phyloP scores from a whole-genome alignment of 345 rosid species.

The Gynandropsis gynandra region DNA sequence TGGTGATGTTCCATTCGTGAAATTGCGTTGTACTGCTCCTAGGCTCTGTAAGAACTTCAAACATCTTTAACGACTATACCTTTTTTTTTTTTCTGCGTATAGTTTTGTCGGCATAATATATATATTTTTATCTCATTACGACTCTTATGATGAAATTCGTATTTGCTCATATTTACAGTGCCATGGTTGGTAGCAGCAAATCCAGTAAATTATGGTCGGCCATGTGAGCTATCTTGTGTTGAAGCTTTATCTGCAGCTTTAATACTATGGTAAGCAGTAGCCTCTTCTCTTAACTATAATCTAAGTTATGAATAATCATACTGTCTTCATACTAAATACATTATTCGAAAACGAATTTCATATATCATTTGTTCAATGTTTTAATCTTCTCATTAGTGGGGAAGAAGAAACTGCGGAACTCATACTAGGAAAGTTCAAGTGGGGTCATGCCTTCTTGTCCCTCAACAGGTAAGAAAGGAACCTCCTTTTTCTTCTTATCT shows the following conservation, averaged over 20 bases:
- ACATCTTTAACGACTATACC: background rate
- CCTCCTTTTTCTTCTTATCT: background rate
- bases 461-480: constrained; percentile 55
- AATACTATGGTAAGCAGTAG: constrained; percentile 55
- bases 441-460: constrained; percentile 97
- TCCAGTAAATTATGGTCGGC: constrained; percentile 95
- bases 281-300: background rate
- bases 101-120: too few species aligned
- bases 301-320: too few species aligned
- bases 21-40: constrained; percentile 86
- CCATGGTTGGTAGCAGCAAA: constrained; percentile 99
- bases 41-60: constrained; percentile 65
- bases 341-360: too few species aligned
- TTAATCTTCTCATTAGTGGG: constrained; percentile 44
- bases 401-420: constrained; percentile 75
- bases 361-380: constrained; percentile 7
- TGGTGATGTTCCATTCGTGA: constrained; percentile 85
- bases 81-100: background rate
- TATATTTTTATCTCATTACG: too few species aligned
- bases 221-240: constrained; percentile 88
- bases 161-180: constrained; percentile 41
- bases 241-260: constrained; percentile 95
- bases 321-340: too few species aligned
- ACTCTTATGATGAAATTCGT: too few species aligned
- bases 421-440: constrained; percentile 88